phyloP scores from a whole-genome alignment of 2,329 filamentous ascomycete species.

The Xylaria sp. region DNA sequence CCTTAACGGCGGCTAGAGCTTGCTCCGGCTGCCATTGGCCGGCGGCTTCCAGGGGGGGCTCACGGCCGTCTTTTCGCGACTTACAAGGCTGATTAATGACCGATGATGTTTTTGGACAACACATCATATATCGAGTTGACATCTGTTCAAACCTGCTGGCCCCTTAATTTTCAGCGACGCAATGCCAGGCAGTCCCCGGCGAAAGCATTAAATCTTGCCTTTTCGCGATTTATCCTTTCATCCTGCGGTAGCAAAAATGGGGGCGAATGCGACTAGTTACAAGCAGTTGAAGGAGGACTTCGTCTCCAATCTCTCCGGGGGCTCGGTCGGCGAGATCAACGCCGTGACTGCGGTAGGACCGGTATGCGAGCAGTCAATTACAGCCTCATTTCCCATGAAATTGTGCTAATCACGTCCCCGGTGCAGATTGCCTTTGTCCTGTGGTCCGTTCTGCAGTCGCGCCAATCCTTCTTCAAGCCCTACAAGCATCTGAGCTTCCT shows the following conservation, averaged over 20 bases:
- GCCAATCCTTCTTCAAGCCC: constrained; percentile 79
- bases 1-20: not conserved
- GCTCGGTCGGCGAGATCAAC: constrained; percentile 83
- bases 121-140: constrained; percentile 22
- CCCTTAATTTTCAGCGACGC: constrained; percentile 3
- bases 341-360: constrained; percentile 82
- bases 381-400: not conserved
- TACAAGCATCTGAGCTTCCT: constrained; percentile 69
- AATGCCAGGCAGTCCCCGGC: constrained; percentile 8
- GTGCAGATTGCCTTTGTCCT: constrained; percentile 75
- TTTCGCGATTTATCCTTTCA: not conserved
- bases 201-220: constrained; percentile 1
- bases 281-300: constrained; percentile 94
- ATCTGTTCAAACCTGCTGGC: constrained; percentile 17
- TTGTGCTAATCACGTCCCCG: constrained; percentile 16
- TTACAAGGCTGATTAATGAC: constrained; percentile 4
- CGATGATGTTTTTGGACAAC: constrained; percentile 10
- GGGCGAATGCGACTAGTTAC: constrained; percentile 61
- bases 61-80: not conserved
- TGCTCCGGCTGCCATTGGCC: not conserved
- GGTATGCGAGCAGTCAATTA: constrained; percentile 56
- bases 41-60: not conserved
- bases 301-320: constrained; percentile 87
- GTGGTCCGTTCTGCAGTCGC: constrained; percentile 86
- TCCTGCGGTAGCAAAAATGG: constrained; percentile 28